A percentile compares a stretch with the other conserved stretches of the same genome.
Conservation (phyloP, 1,139 yeast species). For the Yarrowia galli region DNA sequence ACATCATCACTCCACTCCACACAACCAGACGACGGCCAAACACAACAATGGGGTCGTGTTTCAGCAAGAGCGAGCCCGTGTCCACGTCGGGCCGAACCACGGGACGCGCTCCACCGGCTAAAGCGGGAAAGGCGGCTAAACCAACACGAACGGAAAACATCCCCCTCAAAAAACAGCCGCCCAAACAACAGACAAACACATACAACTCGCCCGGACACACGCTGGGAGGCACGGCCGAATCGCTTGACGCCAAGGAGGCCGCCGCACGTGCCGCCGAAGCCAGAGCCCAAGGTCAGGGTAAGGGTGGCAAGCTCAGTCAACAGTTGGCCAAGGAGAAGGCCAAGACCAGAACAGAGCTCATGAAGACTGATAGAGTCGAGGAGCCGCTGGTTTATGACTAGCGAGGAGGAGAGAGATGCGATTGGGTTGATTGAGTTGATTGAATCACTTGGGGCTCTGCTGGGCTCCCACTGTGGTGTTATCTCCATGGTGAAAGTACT, state of each 20-base stretch:
- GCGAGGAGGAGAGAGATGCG: neutral
- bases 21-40: neutral
- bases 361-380: slow-evolving; percentile 42
- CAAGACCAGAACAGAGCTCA: slow-evolving; percentile 17
- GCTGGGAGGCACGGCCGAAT: slow-evolving; percentile 20
- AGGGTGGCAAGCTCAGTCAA: slow-evolving; percentile 33
- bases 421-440: neutral
- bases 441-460: neutral
- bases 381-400: slow-evolving; percentile 47
- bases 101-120: slow-evolving; percentile 12
- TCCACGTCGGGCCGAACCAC: slow-evolving; percentile 1
- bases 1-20: slow-evolving; percentile 10
- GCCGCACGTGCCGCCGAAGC: slow-evolving; percentile 39
- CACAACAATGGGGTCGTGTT: slow-evolving; percentile 25
- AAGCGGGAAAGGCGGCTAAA: slow-evolving; percentile 8
- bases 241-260: slow-evolving; percentile 33
- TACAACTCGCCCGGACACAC: slow-evolving; percentile 36
- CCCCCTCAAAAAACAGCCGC: slow-evolving; percentile 20
- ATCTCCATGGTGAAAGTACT: no score
- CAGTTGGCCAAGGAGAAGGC: slow-evolving; percentile 35
- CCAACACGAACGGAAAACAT: slow-evolving; percentile 1
- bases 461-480: neutral
- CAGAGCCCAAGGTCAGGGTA: slow-evolving; percentile 38
- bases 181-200: slow-evolving; percentile 18
- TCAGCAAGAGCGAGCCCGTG: slow-evolving; percentile 28